A percentile compares a stretch with the other conserved stretches of the same genome.
These are phyloP conservation scores for Aspergillus caelatus DNA, from an alignment of 2,329 filamentous ascomycete species.

Conservation along the genomic window DNA sequence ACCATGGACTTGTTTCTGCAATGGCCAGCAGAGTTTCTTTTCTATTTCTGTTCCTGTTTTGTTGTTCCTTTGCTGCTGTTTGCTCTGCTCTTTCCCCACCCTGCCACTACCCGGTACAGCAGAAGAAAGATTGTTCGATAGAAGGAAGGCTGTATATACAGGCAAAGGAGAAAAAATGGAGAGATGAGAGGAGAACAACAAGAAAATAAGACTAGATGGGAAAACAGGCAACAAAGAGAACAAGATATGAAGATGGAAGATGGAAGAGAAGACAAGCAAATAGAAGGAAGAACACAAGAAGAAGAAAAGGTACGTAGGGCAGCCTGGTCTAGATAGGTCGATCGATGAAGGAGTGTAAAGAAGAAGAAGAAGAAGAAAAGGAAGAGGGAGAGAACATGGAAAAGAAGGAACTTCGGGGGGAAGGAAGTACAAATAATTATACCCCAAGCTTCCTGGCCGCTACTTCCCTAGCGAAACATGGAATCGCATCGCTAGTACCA, in stretches of 20 bases:
- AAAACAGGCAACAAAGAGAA: neutral
- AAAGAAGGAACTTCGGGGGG: neutral
- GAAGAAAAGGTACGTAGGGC: neutral
- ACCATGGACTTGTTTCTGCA: too few species aligned
- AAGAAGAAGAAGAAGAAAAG: neutral
- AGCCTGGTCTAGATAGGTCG: neutral
- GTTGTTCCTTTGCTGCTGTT: neutral
- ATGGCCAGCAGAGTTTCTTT: too few species aligned
- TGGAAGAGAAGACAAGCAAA: neutral
- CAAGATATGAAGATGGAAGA: neutral
- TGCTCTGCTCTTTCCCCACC: neutral
- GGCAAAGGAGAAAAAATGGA: neutral
- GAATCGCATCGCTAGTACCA: neutral
- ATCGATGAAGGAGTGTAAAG: neutral
- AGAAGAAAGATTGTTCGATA: neutral
- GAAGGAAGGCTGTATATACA: neutral
- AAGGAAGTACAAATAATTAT: neutral
- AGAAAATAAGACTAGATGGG: neutral
- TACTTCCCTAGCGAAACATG: neutral
- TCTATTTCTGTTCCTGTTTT: neutral
- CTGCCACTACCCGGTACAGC: neutral
- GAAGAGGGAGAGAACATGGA: too few species aligned
- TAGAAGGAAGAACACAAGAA: neutral
- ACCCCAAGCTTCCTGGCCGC: neutral
- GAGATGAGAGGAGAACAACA: neutral